phyloP scores from a whole-genome alignment of 257 asterid species.

The Ballota nigra region DNA sequence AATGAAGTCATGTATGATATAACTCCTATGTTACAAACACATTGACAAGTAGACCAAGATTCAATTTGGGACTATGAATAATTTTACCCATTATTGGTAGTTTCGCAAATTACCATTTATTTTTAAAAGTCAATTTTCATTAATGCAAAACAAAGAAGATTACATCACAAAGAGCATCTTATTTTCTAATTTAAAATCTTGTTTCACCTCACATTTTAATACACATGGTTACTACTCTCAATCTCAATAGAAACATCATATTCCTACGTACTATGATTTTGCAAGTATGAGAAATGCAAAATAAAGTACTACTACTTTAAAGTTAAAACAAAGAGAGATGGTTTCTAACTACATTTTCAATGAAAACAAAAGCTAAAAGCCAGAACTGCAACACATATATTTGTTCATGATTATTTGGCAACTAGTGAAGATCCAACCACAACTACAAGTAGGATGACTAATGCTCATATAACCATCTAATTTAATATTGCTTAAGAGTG shows the following conservation, averaged over 20 bases:
- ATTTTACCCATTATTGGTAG: background rate
- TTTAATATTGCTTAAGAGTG: conserved; percentile 16
- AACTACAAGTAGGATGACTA: conserved; percentile 38
- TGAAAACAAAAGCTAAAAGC: conserved; percentile 20
- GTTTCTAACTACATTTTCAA: background rate
- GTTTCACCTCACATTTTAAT: background rate
- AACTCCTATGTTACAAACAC: too few relatives aligned
- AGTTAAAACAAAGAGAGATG: background rate
- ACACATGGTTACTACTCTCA: too few relatives aligned
- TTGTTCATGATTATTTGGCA: conserved; percentile 14
- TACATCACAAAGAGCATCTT: background rate
- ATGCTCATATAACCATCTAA: background rate
- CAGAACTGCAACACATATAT: background rate
- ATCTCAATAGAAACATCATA: too few relatives aligned
- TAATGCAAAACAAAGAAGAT: background rate
- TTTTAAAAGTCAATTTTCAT: background rate
- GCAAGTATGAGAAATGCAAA: too few relatives aligned
- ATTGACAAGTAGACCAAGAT: too few relatives aligned
- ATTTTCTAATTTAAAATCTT: too few relatives aligned
- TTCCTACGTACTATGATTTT: too few relatives aligned
- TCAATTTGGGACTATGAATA: too few relatives aligned
- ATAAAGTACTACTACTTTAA: too few relatives aligned
- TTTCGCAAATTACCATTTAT: background rate
- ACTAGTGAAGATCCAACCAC: too few relatives aligned
- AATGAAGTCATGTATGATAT: too few relatives aligned